Conservation (phyloP, 2,329 filamentous ascomycete species). For the Neofusicoccum parvum region DNA sequence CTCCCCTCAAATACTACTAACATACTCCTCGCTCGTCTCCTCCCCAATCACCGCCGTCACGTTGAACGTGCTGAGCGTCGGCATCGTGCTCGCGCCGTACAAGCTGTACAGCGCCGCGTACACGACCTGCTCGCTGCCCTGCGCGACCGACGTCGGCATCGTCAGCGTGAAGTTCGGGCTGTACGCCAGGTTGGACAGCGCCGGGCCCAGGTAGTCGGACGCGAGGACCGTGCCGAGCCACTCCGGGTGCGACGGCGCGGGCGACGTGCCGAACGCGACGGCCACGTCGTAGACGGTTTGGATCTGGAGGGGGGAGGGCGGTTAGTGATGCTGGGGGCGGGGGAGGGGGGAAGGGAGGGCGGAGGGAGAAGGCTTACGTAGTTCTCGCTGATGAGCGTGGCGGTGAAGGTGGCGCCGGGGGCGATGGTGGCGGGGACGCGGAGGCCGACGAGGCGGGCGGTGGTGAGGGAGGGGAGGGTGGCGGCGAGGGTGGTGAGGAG, state of each 20-base stretch:
- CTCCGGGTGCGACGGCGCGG: slow-evolving; percentile 29
- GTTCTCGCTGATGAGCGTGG: slow-evolving; percentile 44
- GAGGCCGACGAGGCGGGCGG: slow-evolving; percentile 50
- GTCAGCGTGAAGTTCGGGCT: slow-evolving; percentile 30
- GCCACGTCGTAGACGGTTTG: slow-evolving; percentile 50
- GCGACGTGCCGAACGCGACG: slow-evolving; percentile 46
- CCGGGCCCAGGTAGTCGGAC: slow-evolving; percentile 43
- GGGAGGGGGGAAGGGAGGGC: no score
- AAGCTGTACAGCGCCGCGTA: slow-evolving; percentile 31
- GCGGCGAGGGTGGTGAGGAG: slow-evolving; percentile 23
- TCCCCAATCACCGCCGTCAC: slow-evolving; percentile 7
- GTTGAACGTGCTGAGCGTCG: slow-evolving; percentile 22
- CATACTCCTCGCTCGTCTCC: no score
- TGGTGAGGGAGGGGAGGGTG: slow-evolving; percentile 23
- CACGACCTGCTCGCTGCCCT: slow-evolving; percentile 26
- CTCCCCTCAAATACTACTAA: no score
- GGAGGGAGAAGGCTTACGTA: slow-evolving; percentile 30
- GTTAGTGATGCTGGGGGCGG: no score
- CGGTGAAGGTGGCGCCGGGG: slow-evolving; percentile 41
- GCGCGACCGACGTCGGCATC: slow-evolving; percentile 23
- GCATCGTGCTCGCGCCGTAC: slow-evolving; percentile 28
- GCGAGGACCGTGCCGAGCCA: slow-evolving; percentile 35
- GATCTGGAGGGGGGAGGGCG: slow-evolving; percentile 27
- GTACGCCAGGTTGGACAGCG: slow-evolving; percentile 30
- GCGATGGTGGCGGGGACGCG: slow-evolving; percentile 45